Percentiles rank a stretch among this genome's conserved stretches.
Conservation (phyloP, 2,329 filamentous ascomycete genomes). For the Venturia asperata region DNA sequence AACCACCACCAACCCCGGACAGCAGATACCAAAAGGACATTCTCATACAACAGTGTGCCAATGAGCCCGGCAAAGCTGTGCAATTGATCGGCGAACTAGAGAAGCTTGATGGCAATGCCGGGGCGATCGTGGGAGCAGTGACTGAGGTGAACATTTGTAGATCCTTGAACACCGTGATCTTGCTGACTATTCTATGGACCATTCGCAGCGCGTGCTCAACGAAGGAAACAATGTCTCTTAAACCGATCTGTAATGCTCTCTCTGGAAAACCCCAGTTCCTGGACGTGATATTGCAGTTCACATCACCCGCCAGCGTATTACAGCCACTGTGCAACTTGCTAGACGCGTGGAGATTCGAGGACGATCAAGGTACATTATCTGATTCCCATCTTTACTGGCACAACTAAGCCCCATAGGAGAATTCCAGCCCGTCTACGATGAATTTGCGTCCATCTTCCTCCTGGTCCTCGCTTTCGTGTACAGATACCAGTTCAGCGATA, state of each 20-base stretch:
- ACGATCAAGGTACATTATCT: constrained; percentile 54
- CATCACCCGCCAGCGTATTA: constrained; percentile 61
- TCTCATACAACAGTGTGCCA: constrained; percentile 69
- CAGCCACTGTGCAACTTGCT: constrained; percentile 67
- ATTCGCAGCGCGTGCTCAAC: constrained; percentile 61
- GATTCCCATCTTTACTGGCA: not conserved
- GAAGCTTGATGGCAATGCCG: constrained; percentile 84
- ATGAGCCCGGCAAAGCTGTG: constrained; percentile 68
- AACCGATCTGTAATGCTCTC: constrained; percentile 64
- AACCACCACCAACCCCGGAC: constrained; percentile 60
- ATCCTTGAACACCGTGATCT: constrained; percentile 19
- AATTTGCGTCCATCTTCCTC: constrained; percentile 71
- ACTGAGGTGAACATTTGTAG: constrained; percentile 31
- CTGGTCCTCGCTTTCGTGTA: constrained; percentile 68
- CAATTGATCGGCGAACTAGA: constrained; percentile 75
- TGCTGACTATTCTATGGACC: constrained; percentile 40
- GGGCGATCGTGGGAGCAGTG: constrained; percentile 68
- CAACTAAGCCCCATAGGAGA: constrained; percentile 46
- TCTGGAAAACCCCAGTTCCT: constrained; percentile 63
- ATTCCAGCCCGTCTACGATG: constrained; percentile 79
- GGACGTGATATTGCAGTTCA: constrained; percentile 70
- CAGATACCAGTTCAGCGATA: constrained; percentile 59
- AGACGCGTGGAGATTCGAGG: constrained; percentile 74
- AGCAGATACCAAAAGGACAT: constrained; percentile 71
- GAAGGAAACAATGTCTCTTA: constrained; percentile 75